phyloP scores from a whole-genome alignment of 2,329 filamentous ascomycete species.

The Neospermospora avenae region DNA sequence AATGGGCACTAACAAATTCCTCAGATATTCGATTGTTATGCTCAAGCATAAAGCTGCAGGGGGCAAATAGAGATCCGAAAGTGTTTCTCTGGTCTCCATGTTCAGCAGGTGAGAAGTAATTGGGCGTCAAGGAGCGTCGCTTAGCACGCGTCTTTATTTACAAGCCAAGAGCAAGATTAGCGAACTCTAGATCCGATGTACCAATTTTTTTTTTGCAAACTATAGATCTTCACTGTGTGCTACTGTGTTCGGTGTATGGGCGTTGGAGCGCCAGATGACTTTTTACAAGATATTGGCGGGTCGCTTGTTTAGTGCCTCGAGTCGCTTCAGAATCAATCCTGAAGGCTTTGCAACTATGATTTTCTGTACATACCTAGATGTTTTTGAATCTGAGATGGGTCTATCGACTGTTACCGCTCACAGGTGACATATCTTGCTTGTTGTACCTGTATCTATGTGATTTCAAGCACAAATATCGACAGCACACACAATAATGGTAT shows the following conservation, averaged over 20 bases:
- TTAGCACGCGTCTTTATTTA: background rate
- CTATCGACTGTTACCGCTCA: no score
- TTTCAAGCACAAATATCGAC: background rate
- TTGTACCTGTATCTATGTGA: background rate
- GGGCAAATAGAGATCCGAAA: slow-evolving; percentile 16
- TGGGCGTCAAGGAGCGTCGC: background rate
- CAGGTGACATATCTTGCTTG: background rate
- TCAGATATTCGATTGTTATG: slow-evolving; percentile 48
- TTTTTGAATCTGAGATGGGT: background rate
- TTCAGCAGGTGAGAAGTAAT: background rate
- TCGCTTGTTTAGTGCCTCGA: background rate
- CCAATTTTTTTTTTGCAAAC: background rate
- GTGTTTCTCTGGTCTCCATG: background rate
- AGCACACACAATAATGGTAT: background rate
- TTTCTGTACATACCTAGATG: background rate
- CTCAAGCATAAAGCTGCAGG: slow-evolving; percentile 39
- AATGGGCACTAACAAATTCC: slow-evolving; percentile 5
- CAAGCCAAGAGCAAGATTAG: background rate
- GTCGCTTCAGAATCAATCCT: background rate
- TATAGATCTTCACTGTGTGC: slow-evolving; percentile 7
- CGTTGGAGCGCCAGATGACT: background rate
- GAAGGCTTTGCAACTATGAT: background rate
- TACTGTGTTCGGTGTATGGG: no score
- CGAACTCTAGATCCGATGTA: background rate
- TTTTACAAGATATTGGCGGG: background rate